A percentile compares a stretch with the other conserved stretches of the same genome.
phyloP scores from a whole-genome alignment of 192 early-diverging fungal genomes.

The Podila epigama region DNA sequence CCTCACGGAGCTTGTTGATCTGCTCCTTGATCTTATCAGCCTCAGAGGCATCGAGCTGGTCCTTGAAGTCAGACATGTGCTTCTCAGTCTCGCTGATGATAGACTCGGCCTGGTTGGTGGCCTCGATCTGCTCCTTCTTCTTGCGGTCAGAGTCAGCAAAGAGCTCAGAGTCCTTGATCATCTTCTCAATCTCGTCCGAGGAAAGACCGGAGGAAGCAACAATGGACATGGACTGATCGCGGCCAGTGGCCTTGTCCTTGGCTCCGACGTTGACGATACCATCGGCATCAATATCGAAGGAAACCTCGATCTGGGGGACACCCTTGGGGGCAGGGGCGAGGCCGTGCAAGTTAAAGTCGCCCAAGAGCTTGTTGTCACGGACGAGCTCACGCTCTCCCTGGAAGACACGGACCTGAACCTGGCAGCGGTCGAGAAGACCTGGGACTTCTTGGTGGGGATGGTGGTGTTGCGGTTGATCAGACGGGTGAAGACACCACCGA shows the following conservation, averaged over 20 bases:
- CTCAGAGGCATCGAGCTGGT: constrained; percentile 88
- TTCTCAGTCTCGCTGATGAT: constrained; percentile 93
- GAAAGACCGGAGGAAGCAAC: constrained; percentile 88
- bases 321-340: constrained; percentile 93
- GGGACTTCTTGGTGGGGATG: constrained; percentile 95
- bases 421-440: constrained; percentile 95
- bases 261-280: constrained; percentile 96
- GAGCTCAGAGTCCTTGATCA: constrained; percentile 86
- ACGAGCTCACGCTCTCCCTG: constrained; percentile 95
- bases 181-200: constrained; percentile 90
- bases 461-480: constrained; percentile 94
- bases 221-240: constrained; percentile 92
- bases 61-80: constrained; percentile 93
- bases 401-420: constrained; percentile 92
- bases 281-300: constrained; percentile 97
- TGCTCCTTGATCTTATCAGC: constrained; percentile 81
- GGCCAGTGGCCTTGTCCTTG: constrained; percentile 90
- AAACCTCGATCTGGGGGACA: constrained; percentile 93
- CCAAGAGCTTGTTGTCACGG: constrained; percentile 92
- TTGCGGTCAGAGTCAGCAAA: constrained; percentile 90
- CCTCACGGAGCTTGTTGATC: constrained; percentile 81
- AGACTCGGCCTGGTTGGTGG: constrained; percentile 87
- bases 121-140: constrained; percentile 93
- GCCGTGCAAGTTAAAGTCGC: constrained; percentile 82
- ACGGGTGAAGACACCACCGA: constrained; percentile 92